Percentiles rank a stretch among this genome's conserved stretches.
phyloP scores from a whole-genome alignment of 2,329 filamentous ascomycete species.

The Akanthomyces uredinophilus region DNA sequence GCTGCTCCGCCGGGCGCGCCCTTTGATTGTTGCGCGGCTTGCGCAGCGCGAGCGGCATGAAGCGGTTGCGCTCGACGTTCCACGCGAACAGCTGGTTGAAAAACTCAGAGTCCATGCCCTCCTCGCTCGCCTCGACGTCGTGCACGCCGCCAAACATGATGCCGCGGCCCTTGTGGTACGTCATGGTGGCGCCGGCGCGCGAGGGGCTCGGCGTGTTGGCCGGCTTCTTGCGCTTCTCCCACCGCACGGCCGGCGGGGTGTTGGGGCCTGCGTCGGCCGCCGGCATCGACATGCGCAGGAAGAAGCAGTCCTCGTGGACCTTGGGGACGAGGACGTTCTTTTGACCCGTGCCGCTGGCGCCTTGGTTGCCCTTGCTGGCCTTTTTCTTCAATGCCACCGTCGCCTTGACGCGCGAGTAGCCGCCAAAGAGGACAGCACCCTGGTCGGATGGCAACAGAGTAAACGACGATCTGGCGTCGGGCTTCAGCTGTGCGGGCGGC shows the following conservation, averaged over 20 bases:
- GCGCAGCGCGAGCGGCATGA: constrained; percentile 76
- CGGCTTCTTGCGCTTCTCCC: constrained; percentile 91
- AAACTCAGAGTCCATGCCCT: constrained; percentile 95
- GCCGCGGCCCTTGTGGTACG: constrained; percentile 86
- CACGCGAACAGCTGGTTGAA: constrained; percentile 89
- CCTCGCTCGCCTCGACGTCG: constrained; percentile 84
- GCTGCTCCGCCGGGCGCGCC: constrained; percentile 45
- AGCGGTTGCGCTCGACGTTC: constrained; percentile 93
- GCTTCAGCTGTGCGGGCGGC: constrained; percentile 75
- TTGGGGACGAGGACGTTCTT: constrained; percentile 77
- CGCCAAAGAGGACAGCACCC: constrained; percentile 85
- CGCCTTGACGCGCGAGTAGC: constrained; percentile 86
- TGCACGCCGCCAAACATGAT: constrained; percentile 94
- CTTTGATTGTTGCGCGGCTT: constrained; percentile 61
- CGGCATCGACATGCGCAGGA: constrained; percentile 73
- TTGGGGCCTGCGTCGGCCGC: constrained; percentile 59
- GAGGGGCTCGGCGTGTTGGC: constrained; percentile 80
- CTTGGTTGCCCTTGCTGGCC: constrained; percentile 52
- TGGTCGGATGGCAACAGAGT: constrained; percentile 85
- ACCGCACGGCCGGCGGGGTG: constrained; percentile 68
- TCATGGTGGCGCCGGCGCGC: constrained; percentile 88
- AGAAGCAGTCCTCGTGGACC: constrained; percentile 94
- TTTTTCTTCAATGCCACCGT: constrained; percentile 58
- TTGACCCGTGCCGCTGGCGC: constrained; percentile 35
- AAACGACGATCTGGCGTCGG: constrained; percentile 87